Evolutionary conservation across 116 monocot species (phyloP).

Genomic region (Thalassia testudinum): DNA sequence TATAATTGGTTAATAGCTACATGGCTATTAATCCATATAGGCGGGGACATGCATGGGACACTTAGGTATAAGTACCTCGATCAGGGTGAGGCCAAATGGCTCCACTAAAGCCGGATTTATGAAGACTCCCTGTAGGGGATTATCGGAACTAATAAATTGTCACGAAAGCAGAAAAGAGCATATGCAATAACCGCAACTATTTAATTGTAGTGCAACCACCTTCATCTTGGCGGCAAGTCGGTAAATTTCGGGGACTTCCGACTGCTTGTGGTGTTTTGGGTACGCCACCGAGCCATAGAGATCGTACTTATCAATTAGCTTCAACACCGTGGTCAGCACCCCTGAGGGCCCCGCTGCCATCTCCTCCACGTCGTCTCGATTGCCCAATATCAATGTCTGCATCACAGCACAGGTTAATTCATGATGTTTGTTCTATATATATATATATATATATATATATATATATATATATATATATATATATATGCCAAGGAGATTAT

Average conservation of each 20-base stretch:
- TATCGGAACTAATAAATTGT: too few relatives aligned
- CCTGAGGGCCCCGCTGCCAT: conserved; percentile 32
- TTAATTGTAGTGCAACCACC: too few relatives aligned
- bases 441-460: too few relatives aligned
- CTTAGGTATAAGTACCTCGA: conserved; percentile 33
- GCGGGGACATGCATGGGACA: neutral
- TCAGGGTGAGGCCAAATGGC: conserved; percentile 75
- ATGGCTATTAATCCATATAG: neutral
- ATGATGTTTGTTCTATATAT: too few relatives aligned
- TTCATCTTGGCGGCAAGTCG: conserved; percentile 60
- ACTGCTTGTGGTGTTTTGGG: conserved; percentile 69
- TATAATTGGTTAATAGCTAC: too few relatives aligned
- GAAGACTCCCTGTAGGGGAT: conserved; percentile 59
- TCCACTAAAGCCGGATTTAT: conserved; percentile 82
- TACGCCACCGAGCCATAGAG: conserved; percentile 73
- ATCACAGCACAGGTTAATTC: neutral
- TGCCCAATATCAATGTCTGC: conserved; percentile 64
- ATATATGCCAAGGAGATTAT: too few relatives aligned
- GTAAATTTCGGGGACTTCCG: conserved; percentile 63
- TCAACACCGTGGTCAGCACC: conserved; percentile 53
- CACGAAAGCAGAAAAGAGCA: too few relatives aligned
- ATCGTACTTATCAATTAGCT: conserved; percentile 62
- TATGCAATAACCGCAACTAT: too few relatives aligned
- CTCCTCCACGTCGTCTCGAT: conserved; percentile 68
- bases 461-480: too few relatives aligned